Evolutionary conservation across 2,329 filamentous ascomycete species (phyloP), one percentile per base, ranked within the genome.

Genomic region (Alternaria conjuncta): DNA sequence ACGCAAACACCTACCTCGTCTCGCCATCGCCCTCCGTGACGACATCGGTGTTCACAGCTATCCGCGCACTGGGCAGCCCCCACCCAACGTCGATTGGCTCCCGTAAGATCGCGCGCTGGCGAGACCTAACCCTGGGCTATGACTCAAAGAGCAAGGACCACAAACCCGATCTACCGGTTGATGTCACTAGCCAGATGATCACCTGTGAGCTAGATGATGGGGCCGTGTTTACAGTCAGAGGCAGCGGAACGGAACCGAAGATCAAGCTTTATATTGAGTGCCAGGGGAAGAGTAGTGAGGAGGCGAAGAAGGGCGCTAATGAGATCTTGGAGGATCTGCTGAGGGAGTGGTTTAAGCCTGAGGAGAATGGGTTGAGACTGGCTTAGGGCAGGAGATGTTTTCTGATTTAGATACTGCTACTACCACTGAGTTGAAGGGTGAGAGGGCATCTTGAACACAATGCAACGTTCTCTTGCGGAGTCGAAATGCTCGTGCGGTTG

Each of bases 201-300:
- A 90, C 88, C 3, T 84, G 82, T 63, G 87, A 88, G 80, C 75
- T 90, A 44, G 84, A 87, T 26, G 83, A 84, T 20, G 80, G 80
- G 13, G 82, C 88, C 12, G 83, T 86, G 23, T 89, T 89, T 69
- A 90, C 88, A 3, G 82, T 89, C 21, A 78, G 88, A 68, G 87
- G 85, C 1, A 89, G 87, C 3, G 88, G 88, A 2, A 90, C 88
- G 2, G 88, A 90, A 75, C 88, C 88, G 0, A 90, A 90, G 81
- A 88, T 90, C 65, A 90, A 90, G 75, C 69, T 86, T 49, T 87
- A 87, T 68, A 84, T 86, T 55, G 85, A 87, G 66, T 84, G 81
- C 46, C 81, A 78, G 55, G 83, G 79, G 3, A 74, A 72, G 46
- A 82, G 76, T 11, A 78, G 78, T 13, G 79, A 78, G 20, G 77